These are phyloP conservation scores for Chlorophyllum brunneum DNA, from an alignment of 768 basidiomycete species.

Conservation along the genomic window DNA sequence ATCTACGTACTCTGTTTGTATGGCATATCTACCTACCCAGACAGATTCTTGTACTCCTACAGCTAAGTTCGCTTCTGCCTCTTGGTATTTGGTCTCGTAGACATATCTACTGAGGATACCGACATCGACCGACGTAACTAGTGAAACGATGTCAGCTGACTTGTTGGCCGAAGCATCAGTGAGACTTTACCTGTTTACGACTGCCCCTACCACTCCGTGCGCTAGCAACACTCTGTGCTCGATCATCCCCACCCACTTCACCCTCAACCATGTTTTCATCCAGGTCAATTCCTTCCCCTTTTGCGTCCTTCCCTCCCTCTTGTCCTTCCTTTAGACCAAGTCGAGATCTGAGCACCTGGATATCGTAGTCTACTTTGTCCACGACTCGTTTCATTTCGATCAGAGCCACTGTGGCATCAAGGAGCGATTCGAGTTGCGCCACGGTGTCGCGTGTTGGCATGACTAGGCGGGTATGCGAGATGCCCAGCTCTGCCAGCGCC, in stretches of 20 bases:
- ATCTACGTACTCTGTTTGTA: neutral
- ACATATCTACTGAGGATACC: constrained; percentile 71
- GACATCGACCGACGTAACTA: constrained; percentile 67
- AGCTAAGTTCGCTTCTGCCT: constrained; percentile 51
- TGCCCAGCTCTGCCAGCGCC: constrained; percentile 71
- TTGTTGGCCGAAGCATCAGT: neutral
- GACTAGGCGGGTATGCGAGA: constrained; percentile 71
- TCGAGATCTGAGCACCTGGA: constrained; percentile 63
- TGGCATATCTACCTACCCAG: neutral
- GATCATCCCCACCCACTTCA: constrained; percentile 36
- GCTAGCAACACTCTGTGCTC: constrained; percentile 66
- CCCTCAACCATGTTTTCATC: constrained; percentile 38
- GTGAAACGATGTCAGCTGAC: neutral
- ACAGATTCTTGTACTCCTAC: neutral
- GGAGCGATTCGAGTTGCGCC: constrained; percentile 64
- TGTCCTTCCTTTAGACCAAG: constrained; percentile 41
- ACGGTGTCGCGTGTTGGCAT: constrained; percentile 92
- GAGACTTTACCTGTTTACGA: constrained; percentile 54
- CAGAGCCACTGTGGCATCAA: constrained; percentile 68
- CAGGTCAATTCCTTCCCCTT: constrained; percentile 43
- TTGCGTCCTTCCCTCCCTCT: constrained; percentile 35
- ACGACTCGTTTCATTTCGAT: constrained; percentile 88
- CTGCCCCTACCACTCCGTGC: constrained; percentile 44
- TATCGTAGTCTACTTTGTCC: constrained; percentile 86
- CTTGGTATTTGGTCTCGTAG: constrained; percentile 50